A percentile compares a stretch with the other conserved stretches of the same genome.
These are phyloP conservation scores for Gomphus bonarii DNA, from an alignment of 1,284 basidiomycete species.

Conservation along the genomic window DNA sequence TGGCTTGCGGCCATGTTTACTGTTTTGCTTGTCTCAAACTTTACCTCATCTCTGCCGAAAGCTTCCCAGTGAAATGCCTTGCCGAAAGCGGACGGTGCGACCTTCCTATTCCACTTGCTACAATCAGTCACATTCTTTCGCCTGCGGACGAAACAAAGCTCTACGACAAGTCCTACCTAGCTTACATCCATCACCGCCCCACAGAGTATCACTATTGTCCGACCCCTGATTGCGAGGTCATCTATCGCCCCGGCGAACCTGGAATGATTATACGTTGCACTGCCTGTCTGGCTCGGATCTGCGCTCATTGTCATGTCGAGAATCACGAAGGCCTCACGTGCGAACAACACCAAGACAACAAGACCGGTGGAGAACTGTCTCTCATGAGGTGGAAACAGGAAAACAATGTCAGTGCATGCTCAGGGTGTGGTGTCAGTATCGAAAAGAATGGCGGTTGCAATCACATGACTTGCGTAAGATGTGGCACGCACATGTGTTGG, in stretches of 20 bases:
- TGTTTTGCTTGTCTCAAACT: conserved; percentile 38
- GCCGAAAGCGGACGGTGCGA: conserved; percentile 18
- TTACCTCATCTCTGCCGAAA: conserved; percentile 26
- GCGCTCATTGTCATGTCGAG: conserved; percentile 22
- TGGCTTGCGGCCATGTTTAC: conserved; percentile 39
- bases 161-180: conserved; percentile 28
- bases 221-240: conserved; percentile 21
- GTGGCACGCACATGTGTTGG: conserved; percentile 26
- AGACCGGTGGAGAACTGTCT: conserved; percentile 17
- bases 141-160: conserved; percentile 28
- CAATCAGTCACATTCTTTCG: conserved; percentile 30
- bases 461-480: conserved; percentile 23
- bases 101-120: conserved; percentile 26
- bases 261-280: conserved; percentile 22
- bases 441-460: conserved; percentile 27
- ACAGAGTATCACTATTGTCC: conserved; percentile 39
- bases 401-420: conserved; percentile 26
- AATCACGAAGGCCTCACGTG: conserved; percentile 24
- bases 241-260: conserved; percentile 18
- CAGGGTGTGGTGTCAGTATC: conserved; percentile 23
- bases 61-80: conserved; percentile 24
- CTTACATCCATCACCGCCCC: conserved; percentile 28
- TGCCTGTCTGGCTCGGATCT: conserved; percentile 19
- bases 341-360: conserved; percentile 16
- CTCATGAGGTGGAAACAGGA: conserved; percentile 21